These are phyloP conservation scores for Ophiosphaerella narmari DNA, from an alignment of 2,329 filamentous ascomycete genomes.

Conservation along the genomic window DNA sequence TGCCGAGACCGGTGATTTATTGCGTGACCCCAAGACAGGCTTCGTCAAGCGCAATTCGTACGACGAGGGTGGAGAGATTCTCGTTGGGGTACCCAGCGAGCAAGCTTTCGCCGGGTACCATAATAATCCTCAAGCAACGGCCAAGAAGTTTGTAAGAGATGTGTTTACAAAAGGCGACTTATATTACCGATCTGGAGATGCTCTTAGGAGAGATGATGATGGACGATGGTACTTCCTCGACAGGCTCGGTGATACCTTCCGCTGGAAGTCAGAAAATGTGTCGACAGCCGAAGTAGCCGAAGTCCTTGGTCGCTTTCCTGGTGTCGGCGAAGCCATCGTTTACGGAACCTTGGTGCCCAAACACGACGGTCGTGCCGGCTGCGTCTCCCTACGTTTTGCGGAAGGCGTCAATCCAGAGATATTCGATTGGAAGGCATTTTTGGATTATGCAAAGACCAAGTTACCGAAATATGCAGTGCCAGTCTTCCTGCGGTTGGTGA, in stretches of 20 bases:
- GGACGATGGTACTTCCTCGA: conserved; percentile 55
- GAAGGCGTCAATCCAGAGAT: conserved; percentile 37
- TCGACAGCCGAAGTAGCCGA: conserved; percentile 53
- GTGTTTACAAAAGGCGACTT: conserved; percentile 52
- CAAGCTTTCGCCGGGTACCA: conserved; percentile 65
- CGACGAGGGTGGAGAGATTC: conserved; percentile 71
- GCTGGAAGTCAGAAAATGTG: conserved; percentile 56
- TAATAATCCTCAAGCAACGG: conserved; percentile 66
- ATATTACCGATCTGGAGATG: conserved; percentile 53
- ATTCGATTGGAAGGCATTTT: conserved; percentile 32
- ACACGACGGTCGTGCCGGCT: conserved; percentile 56
- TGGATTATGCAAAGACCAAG: conserved; percentile 27
- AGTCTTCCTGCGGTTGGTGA: conserved; percentile 68
- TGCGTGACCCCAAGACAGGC: conserved; percentile 67
- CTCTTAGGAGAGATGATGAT: conserved; percentile 48
- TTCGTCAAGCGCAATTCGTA: conserved; percentile 67
- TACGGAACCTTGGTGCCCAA: conserved; percentile 52
- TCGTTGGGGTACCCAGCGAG: conserved; percentile 62
- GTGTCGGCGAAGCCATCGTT: conserved; percentile 51
- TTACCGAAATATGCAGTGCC: conserved; percentile 76
- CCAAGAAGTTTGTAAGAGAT: conserved; percentile 55
- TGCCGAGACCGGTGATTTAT: conserved; percentile 67
- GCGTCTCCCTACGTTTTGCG: conserved; percentile 62
- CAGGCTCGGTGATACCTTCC: conserved; percentile 52
- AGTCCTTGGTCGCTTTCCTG: conserved; percentile 48